These are phyloP conservation scores for Earliella scabrosa DNA, from an alignment of 1,284 basidiomycete genomes.

Conservation along the genomic window DNA sequence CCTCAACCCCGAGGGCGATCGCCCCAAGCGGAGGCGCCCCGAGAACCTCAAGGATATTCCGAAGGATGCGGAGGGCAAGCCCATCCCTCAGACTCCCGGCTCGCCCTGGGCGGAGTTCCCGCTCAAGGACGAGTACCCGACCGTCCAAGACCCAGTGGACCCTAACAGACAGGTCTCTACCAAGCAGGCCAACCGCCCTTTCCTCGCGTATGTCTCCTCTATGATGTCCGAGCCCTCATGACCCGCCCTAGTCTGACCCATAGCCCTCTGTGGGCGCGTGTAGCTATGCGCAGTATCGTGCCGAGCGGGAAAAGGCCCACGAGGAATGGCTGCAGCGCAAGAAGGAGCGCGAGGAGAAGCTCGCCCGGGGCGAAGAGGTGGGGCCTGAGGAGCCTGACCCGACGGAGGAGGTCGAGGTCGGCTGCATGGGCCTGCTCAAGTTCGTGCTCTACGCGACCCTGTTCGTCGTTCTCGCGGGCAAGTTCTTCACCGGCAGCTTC, in stretches of 20 bases:
- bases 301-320: slow-evolving; percentile 62
- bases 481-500: slow-evolving; percentile 82
- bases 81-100: slow-evolving; percentile 24
- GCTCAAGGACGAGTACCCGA: slow-evolving; percentile 42
- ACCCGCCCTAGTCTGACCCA: slow-evolving; percentile 1
- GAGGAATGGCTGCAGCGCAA: slow-evolving; percentile 72
- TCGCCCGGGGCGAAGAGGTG: slow-evolving; percentile 73
- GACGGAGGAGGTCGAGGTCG: slow-evolving; percentile 67
- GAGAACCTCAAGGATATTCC: slow-evolving; percentile 24
- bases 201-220: slow-evolving; percentile 65
- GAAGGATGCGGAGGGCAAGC: slow-evolving; percentile 18
- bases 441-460: slow-evolving; percentile 63
- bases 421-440: slow-evolving; percentile 66
- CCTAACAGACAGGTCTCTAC: slow-evolving; percentile 70
- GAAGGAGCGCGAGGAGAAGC: slow-evolving; percentile 70
- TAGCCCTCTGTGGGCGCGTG: slow-evolving; percentile 17
- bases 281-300: slow-evolving; percentile 73
- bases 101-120: slow-evolving; percentile 35
- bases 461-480: slow-evolving; percentile 63
- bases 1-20: slow-evolving; percentile 49
- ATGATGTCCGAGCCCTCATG: neutral
- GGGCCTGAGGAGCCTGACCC: slow-evolving; percentile 75
- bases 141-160: slow-evolving; percentile 58
- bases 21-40: slow-evolving; percentile 32
- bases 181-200: slow-evolving; percentile 81